These are phyloP conservation scores for Linum lewisii DNA, from an alignment of 345 rosid genomes.

Conservation along the genomic window DNA sequence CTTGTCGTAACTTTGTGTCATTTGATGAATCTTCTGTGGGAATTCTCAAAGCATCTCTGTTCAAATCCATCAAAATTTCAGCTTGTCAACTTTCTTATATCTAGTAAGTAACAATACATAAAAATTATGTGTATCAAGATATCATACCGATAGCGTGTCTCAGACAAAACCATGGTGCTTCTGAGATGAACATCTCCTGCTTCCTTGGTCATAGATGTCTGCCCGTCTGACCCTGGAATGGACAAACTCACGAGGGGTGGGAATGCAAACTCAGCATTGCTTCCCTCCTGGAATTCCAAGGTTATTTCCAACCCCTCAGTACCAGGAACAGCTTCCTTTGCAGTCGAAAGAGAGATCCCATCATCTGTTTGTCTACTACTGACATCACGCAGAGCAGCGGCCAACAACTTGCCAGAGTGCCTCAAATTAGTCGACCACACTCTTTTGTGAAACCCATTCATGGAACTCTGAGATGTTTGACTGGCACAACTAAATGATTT, in stretches of 20 bases:
- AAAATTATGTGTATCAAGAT: conserved; percentile 1
- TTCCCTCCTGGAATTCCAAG: conserved; percentile 53
- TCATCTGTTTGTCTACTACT: conserved; percentile 29
- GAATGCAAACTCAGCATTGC: conserved; percentile 33
- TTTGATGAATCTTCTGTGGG: conserved; percentile 50
- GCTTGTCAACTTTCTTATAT: too few relatives aligned
- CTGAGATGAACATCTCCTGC: conserved; percentile 34
- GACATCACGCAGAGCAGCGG: conserved; percentile 63
- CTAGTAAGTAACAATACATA: neutral
- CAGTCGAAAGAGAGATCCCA: conserved; percentile 25
- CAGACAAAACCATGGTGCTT: conserved; percentile 38
- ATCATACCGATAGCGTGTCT: conserved; percentile 72
- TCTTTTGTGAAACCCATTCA: conserved; percentile 34
- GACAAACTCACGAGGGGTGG: conserved; percentile 51
- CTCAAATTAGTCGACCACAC: conserved; percentile 42
- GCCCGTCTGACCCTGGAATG: conserved; percentile 37
- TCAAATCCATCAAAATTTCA: neutral
- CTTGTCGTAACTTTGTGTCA: conserved; percentile 46
- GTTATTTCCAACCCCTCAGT: conserved; percentile 51
- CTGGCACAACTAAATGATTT: conserved; percentile 32
- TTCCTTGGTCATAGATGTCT: conserved; percentile 21
- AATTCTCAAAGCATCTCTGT: conserved; percentile 61
- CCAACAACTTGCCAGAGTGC: conserved; percentile 44
- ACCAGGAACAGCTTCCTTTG: conserved; percentile 33
- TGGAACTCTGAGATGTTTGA: conserved; percentile 26